Evolutionary conservation across 768 basidiomycete species (phyloP), one percentile per base, ranked within the genome.

Genomic region (Mrakia hoshinonis): DNA sequence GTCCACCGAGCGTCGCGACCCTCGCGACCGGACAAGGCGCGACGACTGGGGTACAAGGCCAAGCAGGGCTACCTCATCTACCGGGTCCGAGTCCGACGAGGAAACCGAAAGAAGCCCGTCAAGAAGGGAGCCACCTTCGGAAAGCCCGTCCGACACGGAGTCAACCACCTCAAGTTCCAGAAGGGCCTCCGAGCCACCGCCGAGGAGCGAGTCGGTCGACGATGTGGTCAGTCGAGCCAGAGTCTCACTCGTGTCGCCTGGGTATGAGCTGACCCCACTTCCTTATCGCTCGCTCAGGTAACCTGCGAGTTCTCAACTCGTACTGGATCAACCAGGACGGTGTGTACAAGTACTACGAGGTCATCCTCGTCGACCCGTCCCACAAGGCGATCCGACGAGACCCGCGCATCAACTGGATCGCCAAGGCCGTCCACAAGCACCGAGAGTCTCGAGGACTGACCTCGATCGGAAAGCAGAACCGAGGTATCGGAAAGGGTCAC

Each of bases 51-150:
- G 62, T 99, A 98, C 88, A 99, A 97, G 85, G 93, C 96, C 81
- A 99, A 99, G 86, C 96, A 99, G 83, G 96, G 96, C 77, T 99
- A 92, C 80, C 89, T 98, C 75, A 82, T 99, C 83, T 99, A 99
- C 84, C 91, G 96, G 78, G 84, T 99, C 77, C 91, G 96, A 76
- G 95, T 99, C 75, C 88, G 96, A 77, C 87, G 94, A 74, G 96
- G 96, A 80, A 97, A 97, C 86, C 88, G 96, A 83, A 99, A 99
- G 85, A 96, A 93, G 86, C 93, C 89, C 74, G 95, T 90, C 73
- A 90, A 90, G 77, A 99, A 99, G 85, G 70, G 92, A 85, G 95
- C 95, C 66, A 98, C 95, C 79, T 98, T 87, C 81, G 96, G 96
- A 82, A 99, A 99, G 82, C 96, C 96, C 82, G 94, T 96, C 75